Evolutionary conservation across 2,329 filamentous ascomycete genomes (phyloP).

Genomic region (Ploettnerulaceae sp.): DNA sequence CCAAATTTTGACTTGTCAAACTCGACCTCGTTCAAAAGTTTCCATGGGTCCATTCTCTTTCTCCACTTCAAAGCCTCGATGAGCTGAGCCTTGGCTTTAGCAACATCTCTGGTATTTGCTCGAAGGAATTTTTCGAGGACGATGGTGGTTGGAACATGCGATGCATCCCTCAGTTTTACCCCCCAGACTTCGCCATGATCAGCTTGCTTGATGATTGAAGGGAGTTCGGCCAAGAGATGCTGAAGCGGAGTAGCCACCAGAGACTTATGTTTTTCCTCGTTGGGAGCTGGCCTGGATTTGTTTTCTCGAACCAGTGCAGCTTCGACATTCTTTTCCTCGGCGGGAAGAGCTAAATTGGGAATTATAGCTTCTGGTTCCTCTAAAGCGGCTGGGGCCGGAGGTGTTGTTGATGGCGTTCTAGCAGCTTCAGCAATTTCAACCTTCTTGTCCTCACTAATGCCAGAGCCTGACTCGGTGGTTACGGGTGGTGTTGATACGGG

Average conservation of each 20-base stretch:
- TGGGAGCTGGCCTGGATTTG: constrained; percentile 1
- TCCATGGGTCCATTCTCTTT: constrained; percentile 66
- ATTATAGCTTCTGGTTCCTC: constrained; percentile 8
- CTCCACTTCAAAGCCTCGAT: constrained; percentile 78
- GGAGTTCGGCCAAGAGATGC: constrained; percentile 54
- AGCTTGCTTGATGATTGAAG: constrained; percentile 51
- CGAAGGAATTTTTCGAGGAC: constrained; percentile 91
- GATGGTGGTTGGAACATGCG: constrained; percentile 71
- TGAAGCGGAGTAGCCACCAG: constrained; percentile 38
- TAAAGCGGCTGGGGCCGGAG: constrained; percentile 5
- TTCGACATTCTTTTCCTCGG: constrained; percentile 10
- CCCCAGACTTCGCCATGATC: constrained; percentile 82
- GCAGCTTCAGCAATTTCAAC: constrained; percentile 13
- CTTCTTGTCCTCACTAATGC: constrained; percentile 15
- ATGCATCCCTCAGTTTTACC: constrained; percentile 51
- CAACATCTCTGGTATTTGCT: constrained; percentile 74
- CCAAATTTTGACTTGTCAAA: constrained; percentile 69
- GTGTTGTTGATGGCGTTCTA: constrained; percentile 9
- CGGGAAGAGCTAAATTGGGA: background rate
- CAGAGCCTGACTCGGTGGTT: constrained; percentile 13
- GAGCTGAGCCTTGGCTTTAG: constrained; percentile 73
- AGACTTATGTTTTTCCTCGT: constrained; percentile 8
- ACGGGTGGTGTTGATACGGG: constrained; percentile 18
- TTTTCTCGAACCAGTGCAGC: background rate
- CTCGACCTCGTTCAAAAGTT: constrained; percentile 54